Evolutionary conservation across 495 filamentous ascomycete genomes (phyloP), one percentile per base, ranked within the genome.

Genomic region (Mytilinidion resinicola): DNA sequence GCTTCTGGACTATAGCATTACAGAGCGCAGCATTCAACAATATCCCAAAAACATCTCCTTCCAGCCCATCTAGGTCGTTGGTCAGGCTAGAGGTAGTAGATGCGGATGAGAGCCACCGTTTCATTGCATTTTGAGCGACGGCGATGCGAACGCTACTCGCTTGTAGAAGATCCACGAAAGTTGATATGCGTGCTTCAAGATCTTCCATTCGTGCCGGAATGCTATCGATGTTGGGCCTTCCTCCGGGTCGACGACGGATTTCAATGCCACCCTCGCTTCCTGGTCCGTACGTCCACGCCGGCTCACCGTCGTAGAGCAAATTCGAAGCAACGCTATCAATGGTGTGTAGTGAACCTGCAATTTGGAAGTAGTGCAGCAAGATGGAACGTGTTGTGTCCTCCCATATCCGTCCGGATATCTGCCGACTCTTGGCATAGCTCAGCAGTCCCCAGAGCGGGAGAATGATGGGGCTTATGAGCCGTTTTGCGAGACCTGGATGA

Each of bases 401-500:
- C 60, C 61, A 69, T n/a, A 55, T 8, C 21, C 11, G 21, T 20
- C 61, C 55, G 3, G 66, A 15, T 12, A 25, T 10, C 10, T 15
- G 25, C n/a, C 20, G 15, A 7, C 48, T 47, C 0, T 64, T 59
- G 1, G 78, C 67, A 72, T 81, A 88, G 12, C 78, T 80, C 17
- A 79, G 71, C 35, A 91, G 66, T 2, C 83, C 80, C 88, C 87
- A 91, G 1, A 91, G 72, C 0, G 83, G 79, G n/a, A 86, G 73
- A 20, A 87, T 67, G 39, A 89, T 70, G 0, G 82, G 86, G 35
- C 76, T 72, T 6, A 91, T 69, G 4, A 91, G 69, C 56, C 88
- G 77, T 66, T 85, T 90, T 15, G 82, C 79, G n/a, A 93, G 72
- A 0, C 83, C 82, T 3, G 87, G 85, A 60, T 90, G 86, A 0